A percentile compares a stretch with the other conserved stretches of the same genome.
Evolutionary conservation across 2,329 filamentous ascomycete species (phyloP).

Genomic region (Penicillium corylophilum): DNA sequence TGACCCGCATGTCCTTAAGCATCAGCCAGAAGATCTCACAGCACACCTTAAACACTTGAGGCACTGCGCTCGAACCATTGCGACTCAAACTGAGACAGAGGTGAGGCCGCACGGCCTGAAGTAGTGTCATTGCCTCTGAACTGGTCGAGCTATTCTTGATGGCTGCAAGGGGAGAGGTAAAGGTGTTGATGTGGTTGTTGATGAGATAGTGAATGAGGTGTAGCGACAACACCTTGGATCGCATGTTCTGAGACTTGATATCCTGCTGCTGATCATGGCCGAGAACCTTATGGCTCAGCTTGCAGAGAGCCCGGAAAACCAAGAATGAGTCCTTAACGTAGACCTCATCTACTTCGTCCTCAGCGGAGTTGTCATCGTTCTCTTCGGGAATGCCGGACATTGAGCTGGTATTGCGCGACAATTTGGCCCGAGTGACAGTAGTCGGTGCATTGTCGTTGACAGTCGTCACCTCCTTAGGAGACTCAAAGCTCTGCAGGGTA

Average conservation of each 20-base stretch:
- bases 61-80: conserved; percentile 91
- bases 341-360: conserved; percentile 83
- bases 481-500: conserved; percentile 68
- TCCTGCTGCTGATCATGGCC: conserved; percentile 90
- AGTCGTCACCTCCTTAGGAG: conserved; percentile 64
- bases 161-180: conserved; percentile 86
- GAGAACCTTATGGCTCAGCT: conserved; percentile 88
- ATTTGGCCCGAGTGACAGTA: conserved; percentile 61
- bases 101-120: conserved; percentile 96
- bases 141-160: conserved; percentile 89
- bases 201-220: conserved; percentile 94
- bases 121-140: conserved; percentile 77
- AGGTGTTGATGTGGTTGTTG: conserved; percentile 89
- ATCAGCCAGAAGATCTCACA: conserved; percentile 98
- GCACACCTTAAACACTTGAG: conserved; percentile 89
- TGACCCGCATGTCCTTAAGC: conserved; percentile 86
- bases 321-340: conserved; percentile 97
- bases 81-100: conserved; percentile 91
- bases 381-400: conserved; percentile 38
- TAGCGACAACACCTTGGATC: conserved; percentile 91
- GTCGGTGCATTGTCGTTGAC: conserved; percentile 68
- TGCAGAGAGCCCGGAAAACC: conserved; percentile 96
- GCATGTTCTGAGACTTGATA: conserved; percentile 90
- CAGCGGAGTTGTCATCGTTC: conserved; percentile 41
- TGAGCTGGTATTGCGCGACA: conserved; percentile 48